Conservation (phyloP, 225 moss, liverwort and hornwort genomes). For the Thuidium tamariscinum region DNA sequence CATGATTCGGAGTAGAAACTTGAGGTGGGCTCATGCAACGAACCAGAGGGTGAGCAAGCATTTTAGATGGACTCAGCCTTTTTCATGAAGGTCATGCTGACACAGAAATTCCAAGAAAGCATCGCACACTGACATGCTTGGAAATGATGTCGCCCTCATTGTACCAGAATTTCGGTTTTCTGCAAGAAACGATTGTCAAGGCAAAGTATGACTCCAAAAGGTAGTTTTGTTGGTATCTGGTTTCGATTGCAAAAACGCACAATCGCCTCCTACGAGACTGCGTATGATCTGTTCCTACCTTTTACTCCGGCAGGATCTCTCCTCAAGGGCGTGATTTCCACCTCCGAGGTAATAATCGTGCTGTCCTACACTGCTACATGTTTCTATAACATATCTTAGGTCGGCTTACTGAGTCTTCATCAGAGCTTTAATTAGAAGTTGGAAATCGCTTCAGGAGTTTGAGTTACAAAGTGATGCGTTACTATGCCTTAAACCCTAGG, state of each 20-base stretch:
- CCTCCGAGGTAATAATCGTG: neutral
- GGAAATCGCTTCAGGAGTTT: neutral
- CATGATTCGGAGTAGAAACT: neutral
- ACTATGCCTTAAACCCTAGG: too few relatives aligned
- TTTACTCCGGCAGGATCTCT: neutral
- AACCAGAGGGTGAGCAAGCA: neutral
- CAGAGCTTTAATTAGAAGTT: neutral
- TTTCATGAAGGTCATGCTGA: neutral
- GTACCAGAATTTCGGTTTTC: neutral
- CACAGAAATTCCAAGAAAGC: neutral
- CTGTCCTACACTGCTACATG: neutral
- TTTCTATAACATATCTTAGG: neutral
- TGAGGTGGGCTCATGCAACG: neutral
- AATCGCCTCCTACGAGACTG: neutral
- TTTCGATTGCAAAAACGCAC: neutral
- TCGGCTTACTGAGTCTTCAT: neutral
- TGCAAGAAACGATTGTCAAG: neutral
- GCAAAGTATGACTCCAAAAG: neutral
- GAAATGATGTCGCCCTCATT: neutral
- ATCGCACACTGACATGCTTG: neutral
- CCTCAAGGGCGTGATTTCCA: neutral
- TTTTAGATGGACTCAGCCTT: neutral
- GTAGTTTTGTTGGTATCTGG: neutral
- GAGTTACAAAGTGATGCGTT: too few relatives aligned
- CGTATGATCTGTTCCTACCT: neutral